Conservation (phyloP, 345 rosid genomes). For the Isatis tinctoria region DNA sequence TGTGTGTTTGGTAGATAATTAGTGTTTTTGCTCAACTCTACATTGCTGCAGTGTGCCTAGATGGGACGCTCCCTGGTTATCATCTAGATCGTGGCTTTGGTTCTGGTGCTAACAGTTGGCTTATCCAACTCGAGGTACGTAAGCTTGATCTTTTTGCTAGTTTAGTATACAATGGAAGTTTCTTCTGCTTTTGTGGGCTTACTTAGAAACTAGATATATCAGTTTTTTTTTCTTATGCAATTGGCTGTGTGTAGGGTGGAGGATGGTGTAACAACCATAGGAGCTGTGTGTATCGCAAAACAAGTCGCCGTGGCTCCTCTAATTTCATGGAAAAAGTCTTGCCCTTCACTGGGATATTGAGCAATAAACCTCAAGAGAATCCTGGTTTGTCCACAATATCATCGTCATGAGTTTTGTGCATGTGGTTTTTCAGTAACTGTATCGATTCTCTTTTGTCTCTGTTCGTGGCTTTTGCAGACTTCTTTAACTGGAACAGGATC, state of each 20-base stretch:
- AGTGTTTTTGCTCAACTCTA: background rate
- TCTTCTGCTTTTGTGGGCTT: background rate
- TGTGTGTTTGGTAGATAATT: background rate
- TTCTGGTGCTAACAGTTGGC: constrained; percentile 79
- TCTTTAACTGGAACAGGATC: constrained; percentile 92
- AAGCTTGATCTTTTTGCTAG: background rate
- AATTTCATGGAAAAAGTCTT: constrained; percentile 65
- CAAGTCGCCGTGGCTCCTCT: constrained; percentile 77
- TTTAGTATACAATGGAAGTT: background rate
- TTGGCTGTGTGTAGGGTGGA: constrained; percentile 59
- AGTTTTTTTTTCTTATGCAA: no score
- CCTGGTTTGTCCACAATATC: constrained; percentile 56
- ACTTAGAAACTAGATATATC: background rate
- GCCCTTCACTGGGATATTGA: constrained; percentile 69
- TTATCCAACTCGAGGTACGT: constrained; percentile 79
- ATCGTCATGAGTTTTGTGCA: background rate
- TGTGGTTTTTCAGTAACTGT: background rate
- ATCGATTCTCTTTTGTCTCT: background rate
- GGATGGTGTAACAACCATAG: constrained; percentile 73
- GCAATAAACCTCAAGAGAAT: constrained; percentile 75
- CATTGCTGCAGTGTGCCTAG: constrained; percentile 67
- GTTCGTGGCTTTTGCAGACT: constrained; percentile 48
- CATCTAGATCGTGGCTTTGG: constrained; percentile 76
- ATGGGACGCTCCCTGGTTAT: constrained; percentile 87
- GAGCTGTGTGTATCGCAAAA: constrained; percentile 66